Conservation (phyloP, 2,329 filamentous ascomycete genomes). For the Sclerotinia trifoliorum region DNA sequence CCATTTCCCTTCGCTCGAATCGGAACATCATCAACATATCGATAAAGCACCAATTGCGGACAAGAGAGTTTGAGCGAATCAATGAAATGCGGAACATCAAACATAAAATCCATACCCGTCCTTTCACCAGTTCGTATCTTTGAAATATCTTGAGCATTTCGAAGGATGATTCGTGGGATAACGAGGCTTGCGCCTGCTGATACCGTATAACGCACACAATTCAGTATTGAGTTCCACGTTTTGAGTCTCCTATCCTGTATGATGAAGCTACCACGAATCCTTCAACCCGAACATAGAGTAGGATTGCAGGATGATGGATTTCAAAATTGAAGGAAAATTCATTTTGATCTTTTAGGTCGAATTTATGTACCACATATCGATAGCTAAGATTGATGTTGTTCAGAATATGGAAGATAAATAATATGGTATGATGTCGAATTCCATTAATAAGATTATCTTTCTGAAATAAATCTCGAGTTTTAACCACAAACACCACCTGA, state of each 20-base stretch:
- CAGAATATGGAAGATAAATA: too few relatives aligned
- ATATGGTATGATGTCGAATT: too few relatives aligned
- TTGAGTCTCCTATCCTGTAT: background rate
- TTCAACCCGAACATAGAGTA: background rate
- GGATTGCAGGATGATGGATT: too few relatives aligned
- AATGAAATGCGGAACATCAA: conserved; percentile 33
- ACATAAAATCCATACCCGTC: conserved; percentile 32
- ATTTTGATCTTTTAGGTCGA: too few relatives aligned
- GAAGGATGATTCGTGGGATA: conserved; percentile 30
- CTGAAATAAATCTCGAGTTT: too few relatives aligned
- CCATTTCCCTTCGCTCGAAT: background rate
- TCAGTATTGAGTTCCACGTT: conserved; percentile 34
- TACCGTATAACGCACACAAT: conserved; percentile 37
- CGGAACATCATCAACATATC: conserved; percentile 15
- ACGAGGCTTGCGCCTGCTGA: conserved; percentile 35
- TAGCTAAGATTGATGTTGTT: too few relatives aligned
- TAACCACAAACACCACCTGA: too few relatives aligned
- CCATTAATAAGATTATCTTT: too few relatives aligned
- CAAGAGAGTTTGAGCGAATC: conserved; percentile 31
- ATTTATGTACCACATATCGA: too few relatives aligned
- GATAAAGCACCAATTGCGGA: conserved; percentile 30
- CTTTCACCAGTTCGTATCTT: conserved; percentile 24
- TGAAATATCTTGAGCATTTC: conserved; percentile 22
- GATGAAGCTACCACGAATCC: background rate
- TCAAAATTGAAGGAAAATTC: too few relatives aligned